Base-by-base conservation (phyloP, 495 filamentous ascomycete species). In the Entonaema liquescens region DNA sequence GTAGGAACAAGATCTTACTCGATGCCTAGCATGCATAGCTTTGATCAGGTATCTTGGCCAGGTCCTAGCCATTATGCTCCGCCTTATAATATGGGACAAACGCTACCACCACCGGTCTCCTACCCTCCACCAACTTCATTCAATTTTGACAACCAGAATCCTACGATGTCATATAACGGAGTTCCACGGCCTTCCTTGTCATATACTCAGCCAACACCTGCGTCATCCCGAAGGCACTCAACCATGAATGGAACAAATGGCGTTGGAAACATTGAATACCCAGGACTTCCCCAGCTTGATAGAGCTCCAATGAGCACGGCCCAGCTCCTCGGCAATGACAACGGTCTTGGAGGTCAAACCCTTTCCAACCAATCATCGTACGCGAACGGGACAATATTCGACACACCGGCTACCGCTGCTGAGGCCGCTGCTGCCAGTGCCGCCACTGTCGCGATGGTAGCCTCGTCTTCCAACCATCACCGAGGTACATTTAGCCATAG, bases 351-450 rank as follows among this genome's bases (percentile, higher is more conserved):
- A 31, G 11, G 13, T 29, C 65, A 72, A 15, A 19, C 36, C 23
- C 19, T 70, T 11, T 3, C 73, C 2, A 28, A 23, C 9, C 61
- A 61, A 17, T 25, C 62, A 15, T 38, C 59, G 1, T 74, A 68
- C 42, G n/a, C 54, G 0, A 65, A 64, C 11, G 69, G 72, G 21
- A 17, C 55, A 11, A 63, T 67, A 11, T 73, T 70, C 23, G 40
- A 59, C 21, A n/a, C 62, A n/a, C 65, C 66, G 2, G 62, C 59
- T 33, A 25, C 25, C 11, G 23, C 52, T 0, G 29, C 53, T 2
- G 49, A 54, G 3, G 54, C 54, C 0, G 65, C 67, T 1, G n/a
- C 42, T 23, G 13, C 40, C 1, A 12, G n/a, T n/a, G n/a, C n/a
- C n/a, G 55, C 55, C 0, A 59, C 67, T 0, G 13, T 36, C 17